Conservation (phyloP, 345 rosid genomes). For the Pseudoturritis turrita region DNA sequence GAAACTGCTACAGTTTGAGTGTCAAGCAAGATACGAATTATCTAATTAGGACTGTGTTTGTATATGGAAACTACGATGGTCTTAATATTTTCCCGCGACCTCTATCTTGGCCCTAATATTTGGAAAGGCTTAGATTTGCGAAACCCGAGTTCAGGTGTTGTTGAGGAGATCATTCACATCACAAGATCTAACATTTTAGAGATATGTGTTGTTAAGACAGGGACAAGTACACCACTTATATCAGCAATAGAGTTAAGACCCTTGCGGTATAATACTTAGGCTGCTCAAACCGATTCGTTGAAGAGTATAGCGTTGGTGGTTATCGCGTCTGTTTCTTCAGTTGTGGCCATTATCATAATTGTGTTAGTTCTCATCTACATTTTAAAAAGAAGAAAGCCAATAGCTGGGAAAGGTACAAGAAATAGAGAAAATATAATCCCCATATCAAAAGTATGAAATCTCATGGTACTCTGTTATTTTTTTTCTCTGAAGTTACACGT, state of each 20-base stretch:
- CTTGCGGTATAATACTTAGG: neutral
- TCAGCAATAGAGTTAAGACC: conserved; percentile 16
- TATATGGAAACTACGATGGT: conserved; percentile 42
- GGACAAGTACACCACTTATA: conserved; percentile 4
- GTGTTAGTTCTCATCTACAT: conserved; percentile 12
- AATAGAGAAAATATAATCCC: neutral
- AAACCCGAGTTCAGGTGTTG: neutral
- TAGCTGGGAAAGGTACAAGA: neutral
- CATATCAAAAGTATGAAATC: neutral
- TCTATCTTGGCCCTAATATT: conserved; percentile 36
- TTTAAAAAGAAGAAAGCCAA: neutral
- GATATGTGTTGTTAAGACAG: conserved; percentile 47
- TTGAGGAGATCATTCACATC: conserved; percentile 29
- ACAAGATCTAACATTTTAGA: conserved; percentile 17
- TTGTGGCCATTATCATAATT: conserved; percentile 6
- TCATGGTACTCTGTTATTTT: neutral
- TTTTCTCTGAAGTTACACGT: neutral
- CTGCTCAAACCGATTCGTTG: conserved; percentile 1
- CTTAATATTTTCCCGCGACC: conserved; percentile 12
- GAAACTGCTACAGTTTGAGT: conserved; percentile 32
- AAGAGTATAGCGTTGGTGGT: neutral
- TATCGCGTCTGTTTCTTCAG: too few relatives aligned
- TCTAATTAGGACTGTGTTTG: conserved; percentile 22
- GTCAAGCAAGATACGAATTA: conserved; percentile 25
- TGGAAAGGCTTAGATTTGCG: conserved; percentile 23